Evolutionary conservation across 257 asterid genomes (phyloP).

Genomic region (Prunella vulgaris): DNA sequence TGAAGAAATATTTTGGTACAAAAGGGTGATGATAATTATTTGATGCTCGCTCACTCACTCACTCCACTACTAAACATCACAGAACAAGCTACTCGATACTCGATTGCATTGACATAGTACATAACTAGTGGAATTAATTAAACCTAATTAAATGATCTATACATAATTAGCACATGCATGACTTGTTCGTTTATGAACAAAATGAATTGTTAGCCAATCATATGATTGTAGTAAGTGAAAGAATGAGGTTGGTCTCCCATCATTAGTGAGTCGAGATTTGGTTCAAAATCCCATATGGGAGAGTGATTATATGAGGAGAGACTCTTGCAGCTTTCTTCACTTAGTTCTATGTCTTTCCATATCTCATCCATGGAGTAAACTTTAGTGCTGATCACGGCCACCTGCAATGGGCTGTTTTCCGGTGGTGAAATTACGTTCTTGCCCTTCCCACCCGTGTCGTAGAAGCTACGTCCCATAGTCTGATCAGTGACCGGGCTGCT

Average conservation of each 20-base stretch:
- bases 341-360: slow-evolving; percentile 73
- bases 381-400: slow-evolving; percentile 17
- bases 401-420: background rate
- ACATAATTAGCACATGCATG: slow-evolving; percentile 26
- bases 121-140: background rate
- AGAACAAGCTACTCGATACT: slow-evolving; percentile 12
- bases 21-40: slow-evolving; percentile 6
- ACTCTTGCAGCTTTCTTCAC: slow-evolving; percentile 38
- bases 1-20: slow-evolving; percentile 2
- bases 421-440: background rate
- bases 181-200: slow-evolving; percentile 20
- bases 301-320: slow-evolving; percentile 33
- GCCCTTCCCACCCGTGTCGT: slow-evolving; percentile 58
- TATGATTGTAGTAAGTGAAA: slow-evolving; percentile 34
- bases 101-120: background rate
- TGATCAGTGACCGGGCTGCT: slow-evolving; percentile 8
- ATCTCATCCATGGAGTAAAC: slow-evolving; percentile 74
- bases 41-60: slow-evolving; percentile 13
- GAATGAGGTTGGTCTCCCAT: slow-evolving; percentile 30
- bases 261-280: slow-evolving; percentile 19
- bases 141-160: slow-evolving; percentile 19
- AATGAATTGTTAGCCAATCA: slow-evolving; percentile 31
- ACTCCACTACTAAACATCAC: slow-evolving; percentile 18
- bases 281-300: slow-evolving; percentile 56
- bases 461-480: slow-evolving; percentile 43